phyloP scores from a whole-genome alignment of 192 early-diverging fungal species.

The Coemansia sp. region DNA sequence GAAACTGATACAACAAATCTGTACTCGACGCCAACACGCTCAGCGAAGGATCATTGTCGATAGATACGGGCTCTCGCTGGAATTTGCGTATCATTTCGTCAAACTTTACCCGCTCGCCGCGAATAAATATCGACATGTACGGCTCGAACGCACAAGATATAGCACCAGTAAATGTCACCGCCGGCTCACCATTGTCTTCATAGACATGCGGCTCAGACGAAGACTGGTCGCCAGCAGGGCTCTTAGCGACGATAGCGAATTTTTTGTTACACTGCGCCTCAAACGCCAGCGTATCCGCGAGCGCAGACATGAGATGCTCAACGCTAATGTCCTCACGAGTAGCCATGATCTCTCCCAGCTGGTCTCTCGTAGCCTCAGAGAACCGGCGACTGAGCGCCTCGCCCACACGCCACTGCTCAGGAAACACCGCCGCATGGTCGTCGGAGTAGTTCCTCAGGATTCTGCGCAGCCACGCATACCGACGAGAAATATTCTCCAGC shows the following conservation, averaged over 20 bases:
- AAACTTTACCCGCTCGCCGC: conserved; percentile 73
- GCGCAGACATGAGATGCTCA: conserved; percentile 67
- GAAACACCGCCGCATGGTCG: conserved; percentile 83
- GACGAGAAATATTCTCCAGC: conserved; percentile 78
- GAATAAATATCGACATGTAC: conserved; percentile 84
- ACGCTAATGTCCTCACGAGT: conserved; percentile 64
- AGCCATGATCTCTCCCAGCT: conserved; percentile 60
- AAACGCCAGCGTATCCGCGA: conserved; percentile 88
- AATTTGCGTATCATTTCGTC: conserved; percentile 48
- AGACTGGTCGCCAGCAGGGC: background rate
- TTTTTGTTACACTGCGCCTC: conserved; percentile 80
- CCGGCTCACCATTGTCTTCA: conserved; percentile 8
- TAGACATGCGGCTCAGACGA: conserved; percentile 3
- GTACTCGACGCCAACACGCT: conserved; percentile 83
- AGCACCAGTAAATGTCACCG: conserved; percentile 63
- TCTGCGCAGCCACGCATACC: conserved; percentile 93
- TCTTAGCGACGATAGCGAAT: conserved; percentile 60
- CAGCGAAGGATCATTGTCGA: conserved; percentile 58
- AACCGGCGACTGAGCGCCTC: conserved; percentile 71
- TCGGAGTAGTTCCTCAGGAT: conserved; percentile 88
- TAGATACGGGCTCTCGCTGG: conserved; percentile 55
- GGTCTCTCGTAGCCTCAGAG: conserved; percentile 79
- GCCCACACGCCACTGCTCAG: conserved; percentile 65
- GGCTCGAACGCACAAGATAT: conserved; percentile 88
- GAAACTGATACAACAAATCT: conserved; percentile 90